Base-by-base conservation (phyloP, 257 asterid species). In the Gardenia jasminoides region DNA sequence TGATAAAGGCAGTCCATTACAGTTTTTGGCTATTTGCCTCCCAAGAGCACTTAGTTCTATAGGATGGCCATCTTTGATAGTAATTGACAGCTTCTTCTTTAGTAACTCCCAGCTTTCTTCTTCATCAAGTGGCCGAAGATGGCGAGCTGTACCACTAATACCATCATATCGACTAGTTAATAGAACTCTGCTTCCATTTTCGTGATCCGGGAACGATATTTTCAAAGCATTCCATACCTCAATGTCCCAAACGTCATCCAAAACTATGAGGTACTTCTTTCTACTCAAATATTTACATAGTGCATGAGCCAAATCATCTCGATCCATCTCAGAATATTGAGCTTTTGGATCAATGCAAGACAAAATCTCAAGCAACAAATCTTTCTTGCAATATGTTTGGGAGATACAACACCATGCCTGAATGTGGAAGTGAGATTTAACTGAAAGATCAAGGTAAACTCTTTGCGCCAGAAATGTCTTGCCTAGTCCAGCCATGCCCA, bases 211-310 rank as follows among this genome's bases (percentile, higher is more conserved):
- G 20, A 80, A 80, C 22, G 36, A 61, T 20, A 30, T 46, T 74
- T 31, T 30, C 33, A 80, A n/a, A 28, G 28, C 56, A 59, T 76
- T 52, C 84, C 84, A 80, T 7, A 73, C 80, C 19, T 70, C 77
- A 24, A 26, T 28, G 58, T 46, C 66, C 84, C 84, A 80, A 12
- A 80, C 31, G 48, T 80, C 84, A 80, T 80, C 80, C 44, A 80
- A 28, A 24, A 80, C 75, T 68, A 80, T 58, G 65, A 80, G 41
- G 4, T 2, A 36, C 41, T 0, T 36, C 41, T 36, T 3, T 36
- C 6, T 0, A 3, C 3, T 2, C 47, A 78, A 41, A 52, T 30
- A 6, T 39, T 16, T 50, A 1, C 8, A 11, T 6, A 72, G 33
- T 36, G 15, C 19, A 10, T 12, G 46, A 52, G 31, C 75, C 31